These are phyloP conservation scores for Arctostaphylos glauca DNA, from an alignment of 148 eudicot genomes.

Conservation along the genomic window DNA sequence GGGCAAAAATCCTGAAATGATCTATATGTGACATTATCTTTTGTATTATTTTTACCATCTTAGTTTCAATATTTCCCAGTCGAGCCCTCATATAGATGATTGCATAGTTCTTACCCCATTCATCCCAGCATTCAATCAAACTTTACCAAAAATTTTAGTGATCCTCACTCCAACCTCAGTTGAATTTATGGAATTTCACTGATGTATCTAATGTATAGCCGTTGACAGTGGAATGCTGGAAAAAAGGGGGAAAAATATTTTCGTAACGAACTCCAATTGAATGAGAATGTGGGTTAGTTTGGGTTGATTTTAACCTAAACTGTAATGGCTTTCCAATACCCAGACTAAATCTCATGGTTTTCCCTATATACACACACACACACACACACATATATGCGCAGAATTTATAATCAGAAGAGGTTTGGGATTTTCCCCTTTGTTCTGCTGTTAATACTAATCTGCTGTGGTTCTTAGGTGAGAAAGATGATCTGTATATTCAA, in stretches of 20 bases:
- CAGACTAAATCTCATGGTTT: not conserved
- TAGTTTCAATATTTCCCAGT: not conserved
- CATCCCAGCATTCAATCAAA: not conserved
- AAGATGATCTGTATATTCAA: not conserved
- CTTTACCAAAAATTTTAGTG: not conserved
- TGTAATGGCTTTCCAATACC: not conserved
- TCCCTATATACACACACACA: too few species aligned
- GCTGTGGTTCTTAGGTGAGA: conserved; percentile 4
- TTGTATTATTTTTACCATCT: not conserved
- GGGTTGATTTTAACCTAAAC: not conserved
- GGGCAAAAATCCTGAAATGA: not conserved
- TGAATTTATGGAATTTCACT: not conserved
- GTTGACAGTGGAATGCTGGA: not conserved
- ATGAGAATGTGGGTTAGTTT: not conserved
- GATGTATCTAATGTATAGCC: not conserved
- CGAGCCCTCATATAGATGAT: not conserved
- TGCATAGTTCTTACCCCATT: not conserved
- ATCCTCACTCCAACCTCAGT: not conserved
- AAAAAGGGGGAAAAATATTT: not conserved
- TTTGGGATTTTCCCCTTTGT: not conserved
- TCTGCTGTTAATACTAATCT: not conserved
- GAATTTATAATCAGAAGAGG: too few species aligned
- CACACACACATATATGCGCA: too few species aligned
- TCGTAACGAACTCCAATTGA: not conserved
- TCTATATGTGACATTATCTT: not conserved